Conservation (phyloP, 2,329 filamentous ascomycete genomes). For the Cladosporium sp. region DNA sequence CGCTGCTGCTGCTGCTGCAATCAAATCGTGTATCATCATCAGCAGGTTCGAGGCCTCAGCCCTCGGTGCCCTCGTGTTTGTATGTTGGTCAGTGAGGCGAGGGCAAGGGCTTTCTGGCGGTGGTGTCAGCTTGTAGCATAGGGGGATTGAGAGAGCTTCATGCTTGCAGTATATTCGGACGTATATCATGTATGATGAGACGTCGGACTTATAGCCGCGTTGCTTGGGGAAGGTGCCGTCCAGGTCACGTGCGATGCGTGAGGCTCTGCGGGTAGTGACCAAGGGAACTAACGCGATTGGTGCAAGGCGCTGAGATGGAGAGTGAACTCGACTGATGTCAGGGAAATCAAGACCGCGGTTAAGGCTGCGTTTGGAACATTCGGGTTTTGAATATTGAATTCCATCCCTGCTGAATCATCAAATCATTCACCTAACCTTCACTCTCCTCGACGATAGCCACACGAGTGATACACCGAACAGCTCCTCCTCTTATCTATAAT, state of each 20-base stretch:
- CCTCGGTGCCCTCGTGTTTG: no score
- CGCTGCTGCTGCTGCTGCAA: not conserved
- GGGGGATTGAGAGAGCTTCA: no score
- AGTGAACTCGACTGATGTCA: constrained; percentile 3
- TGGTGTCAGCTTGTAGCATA: constrained; percentile 8
- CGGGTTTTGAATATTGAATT: not conserved
- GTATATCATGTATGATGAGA: no score
- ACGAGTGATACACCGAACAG: no score
- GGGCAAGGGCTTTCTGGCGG: not conserved
- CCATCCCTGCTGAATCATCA: no score
- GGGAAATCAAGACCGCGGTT: constrained; percentile 5
- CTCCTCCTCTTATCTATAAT: not conserved
- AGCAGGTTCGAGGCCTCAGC: no score
- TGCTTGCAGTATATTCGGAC: not conserved
- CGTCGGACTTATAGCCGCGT: not conserved
- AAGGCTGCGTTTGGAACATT: not conserved
- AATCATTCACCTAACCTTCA: no score
- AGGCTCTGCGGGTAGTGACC: constrained; percentile 11
- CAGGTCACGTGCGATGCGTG: not conserved
- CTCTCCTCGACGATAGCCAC: no score
- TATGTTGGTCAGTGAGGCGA: not conserved
- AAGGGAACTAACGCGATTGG: constrained; percentile 13
- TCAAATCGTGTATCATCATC: not conserved
- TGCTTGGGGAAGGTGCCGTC: not conserved
- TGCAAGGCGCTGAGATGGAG: not conserved